A percentile compares a stretch with the other conserved stretches of the same genome.
Evolutionary conservation across 345 rosid genomes (phyloP).

Genomic region (Gynandropsis gynandra): DNA sequence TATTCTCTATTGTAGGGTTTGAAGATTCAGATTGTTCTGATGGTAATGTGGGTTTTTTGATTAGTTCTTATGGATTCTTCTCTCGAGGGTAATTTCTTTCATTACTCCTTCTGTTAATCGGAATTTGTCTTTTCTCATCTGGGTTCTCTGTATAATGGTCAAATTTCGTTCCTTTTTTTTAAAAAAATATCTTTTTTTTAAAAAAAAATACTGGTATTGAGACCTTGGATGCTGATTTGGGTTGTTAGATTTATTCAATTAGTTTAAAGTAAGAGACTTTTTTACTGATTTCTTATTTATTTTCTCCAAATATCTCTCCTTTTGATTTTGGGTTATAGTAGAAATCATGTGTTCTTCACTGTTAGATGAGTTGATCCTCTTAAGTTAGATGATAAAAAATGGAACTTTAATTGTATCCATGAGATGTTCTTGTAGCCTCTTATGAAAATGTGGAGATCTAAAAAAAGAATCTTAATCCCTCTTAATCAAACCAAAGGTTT

Average conservation of each 20-base stretch:
- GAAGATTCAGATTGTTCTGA: constrained; percentile 3
- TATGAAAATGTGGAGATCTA: constrained; percentile 15
- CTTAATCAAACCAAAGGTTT: neutral
- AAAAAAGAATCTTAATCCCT: constrained; percentile 18
- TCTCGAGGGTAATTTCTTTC: constrained; percentile 5
- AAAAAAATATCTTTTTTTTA: neutral
- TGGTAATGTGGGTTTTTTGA: neutral
- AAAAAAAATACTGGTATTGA: neutral
- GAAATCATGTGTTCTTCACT: constrained; percentile 20
- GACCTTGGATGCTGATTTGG: constrained; percentile 25
- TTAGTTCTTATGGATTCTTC: constrained; percentile 11
- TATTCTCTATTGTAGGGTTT: constrained; percentile 5
- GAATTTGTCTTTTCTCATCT: neutral
- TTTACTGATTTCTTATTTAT: neutral
- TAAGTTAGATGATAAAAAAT: neutral
- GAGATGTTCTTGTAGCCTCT: constrained; percentile 14
- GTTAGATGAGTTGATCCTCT: constrained; percentile 14
- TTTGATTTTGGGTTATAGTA: constrained; percentile 1
- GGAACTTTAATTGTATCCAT: constrained; percentile 15
- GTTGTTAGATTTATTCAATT: constrained; percentile 11
- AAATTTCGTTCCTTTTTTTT: neutral
- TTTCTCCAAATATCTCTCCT: neutral
- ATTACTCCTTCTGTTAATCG: neutral
- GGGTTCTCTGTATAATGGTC: constrained; percentile 11
- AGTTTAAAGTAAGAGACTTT: constrained; percentile 19